Base-by-base conservation (phyloP, 1,284 basidiomycete genomes). In the Ceratobasidium sp. region DNA sequence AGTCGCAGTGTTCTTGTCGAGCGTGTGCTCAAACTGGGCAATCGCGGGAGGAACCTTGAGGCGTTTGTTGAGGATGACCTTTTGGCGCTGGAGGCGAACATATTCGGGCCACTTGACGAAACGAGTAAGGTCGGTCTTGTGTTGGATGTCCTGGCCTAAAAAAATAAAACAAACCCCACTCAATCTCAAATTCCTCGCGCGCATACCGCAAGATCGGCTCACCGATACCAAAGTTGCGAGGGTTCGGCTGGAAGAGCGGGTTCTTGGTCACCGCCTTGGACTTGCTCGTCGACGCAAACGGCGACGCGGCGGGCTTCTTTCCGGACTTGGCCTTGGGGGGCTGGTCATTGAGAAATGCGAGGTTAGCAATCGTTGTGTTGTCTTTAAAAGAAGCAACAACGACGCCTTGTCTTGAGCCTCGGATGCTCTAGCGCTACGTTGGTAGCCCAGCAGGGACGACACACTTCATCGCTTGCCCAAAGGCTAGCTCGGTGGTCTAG, bases 41-140 rank as follows among this genome's bases (percentile, higher is more conserved):
- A 99, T 98, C 80, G 97, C 94, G 73, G 97, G 97, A 80, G 97
- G 97, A 46, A 98, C 96, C 90, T 99, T 99, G 80, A 99, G 88
- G 81, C 97, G 95, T 87, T 98, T 96, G 90, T 94, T 87, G 78
- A 99, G 92, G 86, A 99, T 98, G 81, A 98, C 95, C 87, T 97
- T 98, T 85, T 98, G 96, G 84, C 97, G 92, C 84, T 99, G 97
- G 76, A 98, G 92, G 82, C 95, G 95, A 80, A 99, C 91, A 82
- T 99, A 99, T 86, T 97, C 95, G 79, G 97, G 97, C 97, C 97
- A 99, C 86, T 98, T 98, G 86, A 98, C 95, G 86, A 98, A 98
- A 83, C 96, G 95, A 78, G 95, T 98, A 79, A 98, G 86, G 86
- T 99, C 97, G 76, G 89, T 89, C 83, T 89, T 88, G 81, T 92